These are phyloP conservation scores for Bathelium albidoporum DNA, from an alignment of 495 filamentous ascomycete genomes.

Conservation along the genomic window DNA sequence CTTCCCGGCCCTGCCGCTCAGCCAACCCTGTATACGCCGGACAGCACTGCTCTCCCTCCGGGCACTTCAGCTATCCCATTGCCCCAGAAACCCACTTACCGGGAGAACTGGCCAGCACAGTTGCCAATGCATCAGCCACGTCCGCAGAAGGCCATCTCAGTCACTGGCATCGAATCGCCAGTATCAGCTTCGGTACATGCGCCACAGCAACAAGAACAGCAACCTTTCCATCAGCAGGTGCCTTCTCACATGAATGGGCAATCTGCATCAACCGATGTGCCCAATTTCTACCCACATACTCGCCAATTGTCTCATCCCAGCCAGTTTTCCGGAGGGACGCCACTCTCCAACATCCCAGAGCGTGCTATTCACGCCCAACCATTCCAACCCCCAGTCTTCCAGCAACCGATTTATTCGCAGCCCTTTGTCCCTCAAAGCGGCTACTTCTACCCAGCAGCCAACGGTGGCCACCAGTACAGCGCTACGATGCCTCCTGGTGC, in stretches of 20 bases:
- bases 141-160: slow-evolving; percentile 87
- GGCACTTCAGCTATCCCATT: slow-evolving; percentile 30
- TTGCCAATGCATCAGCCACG: slow-evolving; percentile 94
- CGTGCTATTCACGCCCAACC: slow-evolving; percentile 84
- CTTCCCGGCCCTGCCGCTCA: slow-evolving; percentile 45
- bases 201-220: slow-evolving; percentile 61
- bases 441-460: slow-evolving; percentile 32
- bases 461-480: slow-evolving; percentile 16
- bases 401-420: slow-evolving; percentile 47
- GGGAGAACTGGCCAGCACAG: slow-evolving; percentile 62
- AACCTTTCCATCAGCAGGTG: slow-evolving; percentile 88
- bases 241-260: slow-evolving; percentile 56
- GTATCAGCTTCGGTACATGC: slow-evolving; percentile 57
- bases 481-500: slow-evolving; percentile 17
- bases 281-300: slow-evolving; percentile 38
- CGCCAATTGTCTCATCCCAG: slow-evolving; percentile 66
- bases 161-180: slow-evolving; percentile 88
- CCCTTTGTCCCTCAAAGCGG: slow-evolving; percentile 41
- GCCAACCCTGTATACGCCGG: slow-evolving; percentile 16
- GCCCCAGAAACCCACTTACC: slow-evolving; percentile 62
- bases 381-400: slow-evolving; percentile 56
- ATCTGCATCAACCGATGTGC: slow-evolving; percentile 34
- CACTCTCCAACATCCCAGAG: slow-evolving; percentile 89
- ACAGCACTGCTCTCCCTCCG: background rate
- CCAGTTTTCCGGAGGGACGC: slow-evolving; percentile 70